phyloP scores from a whole-genome alignment of 1,139 yeast genomes.

The Candida freyschussii region DNA sequence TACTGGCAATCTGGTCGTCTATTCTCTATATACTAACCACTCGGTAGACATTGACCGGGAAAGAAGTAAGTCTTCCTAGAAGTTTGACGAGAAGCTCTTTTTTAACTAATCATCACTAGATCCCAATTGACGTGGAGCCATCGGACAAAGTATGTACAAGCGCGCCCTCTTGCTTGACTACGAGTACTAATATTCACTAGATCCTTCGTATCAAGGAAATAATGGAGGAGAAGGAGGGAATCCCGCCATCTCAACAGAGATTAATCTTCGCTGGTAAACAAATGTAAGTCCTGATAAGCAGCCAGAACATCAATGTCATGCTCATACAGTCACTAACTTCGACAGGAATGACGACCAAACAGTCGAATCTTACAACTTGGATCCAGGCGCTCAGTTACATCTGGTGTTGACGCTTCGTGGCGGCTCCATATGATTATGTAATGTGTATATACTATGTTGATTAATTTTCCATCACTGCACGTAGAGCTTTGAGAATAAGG shows the following conservation, averaged over 20 bases:
- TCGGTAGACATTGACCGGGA: slow-evolving; percentile 61
- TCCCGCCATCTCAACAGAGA: slow-evolving; percentile 94
- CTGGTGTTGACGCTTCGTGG: slow-evolving; percentile 89
- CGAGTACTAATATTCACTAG: slow-evolving; percentile 25
- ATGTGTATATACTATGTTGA: too few species aligned
- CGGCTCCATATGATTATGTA: slow-evolving; percentile 36
- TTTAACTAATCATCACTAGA: slow-evolving; percentile 41
- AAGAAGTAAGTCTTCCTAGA: slow-evolving; percentile 46
- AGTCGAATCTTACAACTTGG: slow-evolving; percentile 58
- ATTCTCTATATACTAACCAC: slow-evolving; percentile 13
- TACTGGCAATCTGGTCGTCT: too few species aligned
- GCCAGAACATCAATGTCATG: background rate
- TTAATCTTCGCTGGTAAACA: slow-evolving; percentile 89
- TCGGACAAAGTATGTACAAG: slow-evolving; percentile 48
- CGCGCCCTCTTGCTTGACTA: background rate
- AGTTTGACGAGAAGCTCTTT: too few species aligned
- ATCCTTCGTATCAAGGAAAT: slow-evolving; percentile 84
- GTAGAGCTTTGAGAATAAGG: too few species aligned
- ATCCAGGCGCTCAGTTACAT: slow-evolving; percentile 79
- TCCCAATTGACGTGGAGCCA: slow-evolving; percentile 75
- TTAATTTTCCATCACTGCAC: too few species aligned
- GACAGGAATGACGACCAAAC: slow-evolving; percentile 64
- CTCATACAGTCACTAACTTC: too few species aligned
- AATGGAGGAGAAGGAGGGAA: slow-evolving; percentile 95
- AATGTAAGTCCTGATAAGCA: slow-evolving; percentile 47